Conservation (phyloP, 2,329 filamentous ascomycete genomes). For the Chaetomium sp. region DNA sequence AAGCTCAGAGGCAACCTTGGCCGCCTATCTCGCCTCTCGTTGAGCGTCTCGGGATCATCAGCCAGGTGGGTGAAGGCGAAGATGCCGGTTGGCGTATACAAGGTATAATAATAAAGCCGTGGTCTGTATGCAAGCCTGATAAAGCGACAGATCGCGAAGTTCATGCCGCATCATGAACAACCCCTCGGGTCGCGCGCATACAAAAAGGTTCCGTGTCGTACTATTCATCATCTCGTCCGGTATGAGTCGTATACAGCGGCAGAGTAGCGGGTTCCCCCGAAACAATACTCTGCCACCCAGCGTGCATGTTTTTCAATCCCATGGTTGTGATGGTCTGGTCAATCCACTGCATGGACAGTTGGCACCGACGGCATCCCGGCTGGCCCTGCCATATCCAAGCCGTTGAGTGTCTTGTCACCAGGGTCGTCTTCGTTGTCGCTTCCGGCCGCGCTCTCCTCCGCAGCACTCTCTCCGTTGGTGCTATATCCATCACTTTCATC, state of each 20-base stretch:
- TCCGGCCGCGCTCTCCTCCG: constrained; percentile 15
- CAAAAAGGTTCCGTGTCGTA: neutral
- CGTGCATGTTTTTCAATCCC: neutral
- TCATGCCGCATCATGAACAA: neutral
- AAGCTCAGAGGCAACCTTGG: neutral
- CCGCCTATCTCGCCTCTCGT: neutral
- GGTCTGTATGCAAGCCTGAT: neutral
- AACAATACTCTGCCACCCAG: neutral
- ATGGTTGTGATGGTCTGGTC: neutral
- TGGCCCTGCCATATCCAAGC: neutral
- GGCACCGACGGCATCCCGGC: neutral
- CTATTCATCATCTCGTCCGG: neutral
- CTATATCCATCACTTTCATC: constrained; percentile 16
- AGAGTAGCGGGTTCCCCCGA: neutral
- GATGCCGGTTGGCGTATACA: neutral
- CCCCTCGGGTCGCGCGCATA: neutral
- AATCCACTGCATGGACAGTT: constrained; percentile 9
- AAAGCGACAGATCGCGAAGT: neutral
- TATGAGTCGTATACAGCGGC: neutral
- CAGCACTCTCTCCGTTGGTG: constrained; percentile 18
- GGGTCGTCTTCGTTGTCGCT: constrained; percentile 9
- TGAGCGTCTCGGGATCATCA: neutral
- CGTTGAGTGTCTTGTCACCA: constrained; percentile 17
- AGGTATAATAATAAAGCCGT: neutral
- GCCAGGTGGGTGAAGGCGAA: neutral